Percentiles rank a stretch among this genome's conserved stretches.
These are phyloP conservation scores for Sporisorium exsertum DNA, from an alignment of 1,284 basidiomycete species.

Conservation along the genomic window DNA sequence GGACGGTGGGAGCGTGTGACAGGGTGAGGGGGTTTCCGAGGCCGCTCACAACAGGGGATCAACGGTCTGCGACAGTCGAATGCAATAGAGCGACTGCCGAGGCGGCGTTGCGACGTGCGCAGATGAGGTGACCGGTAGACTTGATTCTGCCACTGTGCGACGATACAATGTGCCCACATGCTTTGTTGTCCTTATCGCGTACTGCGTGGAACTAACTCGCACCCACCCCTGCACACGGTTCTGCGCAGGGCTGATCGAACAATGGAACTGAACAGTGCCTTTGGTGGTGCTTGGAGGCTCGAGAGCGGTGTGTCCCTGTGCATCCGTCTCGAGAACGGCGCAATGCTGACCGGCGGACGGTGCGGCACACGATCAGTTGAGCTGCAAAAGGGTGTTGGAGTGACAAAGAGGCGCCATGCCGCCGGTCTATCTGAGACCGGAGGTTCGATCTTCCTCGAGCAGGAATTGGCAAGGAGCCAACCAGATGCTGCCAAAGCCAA, in stretches of 20 bases:
- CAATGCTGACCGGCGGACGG: not conserved
- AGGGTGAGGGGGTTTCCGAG: not conserved
- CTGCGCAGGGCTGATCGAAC: not conserved
- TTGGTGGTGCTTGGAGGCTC: not conserved
- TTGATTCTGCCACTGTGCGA: too few species aligned
- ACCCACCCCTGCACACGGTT: not conserved
- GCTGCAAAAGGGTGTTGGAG: not conserved
- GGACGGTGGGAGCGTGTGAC: too few species aligned
- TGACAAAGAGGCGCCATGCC: not conserved
- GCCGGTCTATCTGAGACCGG: conserved; percentile 4
- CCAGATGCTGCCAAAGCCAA: not conserved
- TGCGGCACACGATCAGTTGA: not conserved
- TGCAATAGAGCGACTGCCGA: not conserved
- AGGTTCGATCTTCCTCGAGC: not conserved
- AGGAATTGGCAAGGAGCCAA: not conserved
- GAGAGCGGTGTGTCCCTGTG: not conserved
- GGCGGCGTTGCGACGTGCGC: conserved; percentile 1
- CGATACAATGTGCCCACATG: not conserved
- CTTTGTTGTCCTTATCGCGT: not conserved
- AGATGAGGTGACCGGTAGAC: not conserved
- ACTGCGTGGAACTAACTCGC: not conserved
- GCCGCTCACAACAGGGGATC: not conserved
- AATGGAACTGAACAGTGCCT: not conserved
- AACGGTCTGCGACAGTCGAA: not conserved
- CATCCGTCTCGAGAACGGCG: not conserved